Evolutionary conservation across 805 yeast genomes (phyloP).

Genomic region (Blastobotrys mokoenaii): DNA sequence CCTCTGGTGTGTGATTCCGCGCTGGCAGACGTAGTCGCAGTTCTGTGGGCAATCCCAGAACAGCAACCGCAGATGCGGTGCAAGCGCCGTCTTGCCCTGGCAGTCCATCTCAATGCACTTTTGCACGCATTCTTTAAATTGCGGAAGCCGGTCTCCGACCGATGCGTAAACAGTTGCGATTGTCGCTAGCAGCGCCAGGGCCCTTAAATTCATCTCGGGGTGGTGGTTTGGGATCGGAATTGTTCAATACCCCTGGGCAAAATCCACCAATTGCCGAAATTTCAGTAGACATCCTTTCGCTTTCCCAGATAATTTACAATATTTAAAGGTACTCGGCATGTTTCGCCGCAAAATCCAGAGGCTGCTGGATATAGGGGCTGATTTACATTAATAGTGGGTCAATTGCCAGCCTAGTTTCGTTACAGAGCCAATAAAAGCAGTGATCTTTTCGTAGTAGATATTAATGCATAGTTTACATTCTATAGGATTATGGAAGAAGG

Average conservation of each 20-base stretch:
- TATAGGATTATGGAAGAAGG: too few species aligned
- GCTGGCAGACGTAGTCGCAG: conserved; percentile 93
- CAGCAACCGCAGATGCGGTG: conserved; percentile 36
- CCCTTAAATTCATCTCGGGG: neutral
- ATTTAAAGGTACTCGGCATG: too few species aligned
- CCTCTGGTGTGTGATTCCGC: conserved; percentile 55
- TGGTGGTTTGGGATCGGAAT: neutral
- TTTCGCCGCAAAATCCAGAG: too few species aligned
- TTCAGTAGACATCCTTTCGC: too few species aligned
- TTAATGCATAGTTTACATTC: neutral
- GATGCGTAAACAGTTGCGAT: neutral
- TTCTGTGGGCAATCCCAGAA: conserved; percentile 71
- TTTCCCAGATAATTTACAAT: too few species aligned
- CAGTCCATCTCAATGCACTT: neutral
- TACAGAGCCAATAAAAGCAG: too few species aligned
- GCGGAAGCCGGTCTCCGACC: neutral
- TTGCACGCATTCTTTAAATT: neutral
- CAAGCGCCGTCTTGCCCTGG: conserved; percentile 21
- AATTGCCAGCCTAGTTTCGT: too few species aligned
- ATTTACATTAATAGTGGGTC: too few species aligned
- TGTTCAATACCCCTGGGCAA: too few species aligned
- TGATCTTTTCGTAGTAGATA: too few species aligned
- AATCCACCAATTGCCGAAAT: neutral
- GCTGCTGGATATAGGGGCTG: too few species aligned
- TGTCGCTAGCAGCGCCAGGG: neutral